Base-by-base conservation (phyloP, 345 rosid genomes). In the Brassica cretica region DNA sequence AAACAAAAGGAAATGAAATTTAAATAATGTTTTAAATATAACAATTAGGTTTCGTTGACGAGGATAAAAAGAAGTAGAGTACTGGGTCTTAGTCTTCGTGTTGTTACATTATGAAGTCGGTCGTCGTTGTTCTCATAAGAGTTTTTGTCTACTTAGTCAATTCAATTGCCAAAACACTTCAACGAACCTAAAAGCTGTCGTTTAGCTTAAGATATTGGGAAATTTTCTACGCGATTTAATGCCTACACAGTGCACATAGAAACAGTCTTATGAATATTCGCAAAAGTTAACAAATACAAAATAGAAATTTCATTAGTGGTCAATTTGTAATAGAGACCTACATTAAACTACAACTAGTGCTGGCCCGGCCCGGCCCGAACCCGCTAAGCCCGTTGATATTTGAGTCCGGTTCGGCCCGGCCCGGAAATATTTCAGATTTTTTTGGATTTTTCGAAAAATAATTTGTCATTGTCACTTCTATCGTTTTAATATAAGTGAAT, bases 101-200 rank as follows among this genome's bases (percentile, higher is more conserved):
- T 16, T 41, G 44, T 68, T 60, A 73, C 18, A 61, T 79, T 73
- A 73, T 73, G 82, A 68, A 73, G 33, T 73, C 66, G 65, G 78
- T 73, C 78, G 77, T 49, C 53, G 37, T 65, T 78, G 63, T 30
- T 66, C 55, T 66, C 74, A 33, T 67, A 9, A 32, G 16, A 78
- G 78, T 63, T 37, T 68, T 39, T 69, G 78, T 63, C 75, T 79
- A 73, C 82, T 74, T 51, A n/a, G 75, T 74, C 78, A 79, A 74
- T 74, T 79, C 75, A 74, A 73, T 65, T 79, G 8, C 64, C 68
- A 21, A 72, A 44, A 62, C 29, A 41, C 65, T 79, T 62, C 82
- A 37, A 37, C 58, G 65, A 68, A 67, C 62, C 74, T 35, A 60
- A 53, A 70, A 67, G 74, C 74, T 72, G 33, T 53, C 4, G 21